phyloP scores from a whole-genome alignment of 225 moss, liverwort and hornwort species.

The Sphagnum contortum region DNA sequence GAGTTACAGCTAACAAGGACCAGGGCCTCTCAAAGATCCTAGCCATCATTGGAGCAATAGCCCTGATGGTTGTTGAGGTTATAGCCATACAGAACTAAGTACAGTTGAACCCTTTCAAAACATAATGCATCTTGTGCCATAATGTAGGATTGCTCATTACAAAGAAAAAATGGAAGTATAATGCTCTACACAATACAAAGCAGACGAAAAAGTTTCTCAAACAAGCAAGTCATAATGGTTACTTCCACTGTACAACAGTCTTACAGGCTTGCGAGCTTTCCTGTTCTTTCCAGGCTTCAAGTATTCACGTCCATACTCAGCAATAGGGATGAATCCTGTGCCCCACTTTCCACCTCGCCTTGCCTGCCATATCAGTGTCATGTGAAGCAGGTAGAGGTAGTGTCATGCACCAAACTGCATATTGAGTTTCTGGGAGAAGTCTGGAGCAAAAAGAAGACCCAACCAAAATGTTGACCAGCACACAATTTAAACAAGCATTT shows the following conservation, averaged over 20 bases:
- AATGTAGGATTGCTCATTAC: too few species aligned
- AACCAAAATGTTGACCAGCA: not conserved
- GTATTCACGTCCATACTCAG: conserved; percentile 77
- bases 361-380: conserved; percentile 36
- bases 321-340: conserved; percentile 80
- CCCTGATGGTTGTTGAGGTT: too few species aligned
- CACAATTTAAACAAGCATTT: too few species aligned
- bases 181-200: not conserved
- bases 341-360: conserved; percentile 56
- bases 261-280: conserved; percentile 80
- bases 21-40: too few species aligned
- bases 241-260: conserved; percentile 87
- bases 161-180: too few species aligned
- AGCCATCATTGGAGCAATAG: too few species aligned
- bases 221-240: conserved; percentile 91
- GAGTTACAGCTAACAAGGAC: too few species aligned
- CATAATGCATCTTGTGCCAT: too few species aligned
- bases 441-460: not conserved
- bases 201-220: conserved; percentile 17
- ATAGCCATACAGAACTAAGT: too few species aligned
- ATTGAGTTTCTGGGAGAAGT: not conserved
- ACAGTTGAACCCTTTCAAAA: too few species aligned
- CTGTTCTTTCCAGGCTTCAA: conserved; percentile 52
- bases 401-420: not conserved
- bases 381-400: not conserved